Base-by-base conservation (phyloP, 129 eudicot species). In the Tanacetum coccineum region DNA sequence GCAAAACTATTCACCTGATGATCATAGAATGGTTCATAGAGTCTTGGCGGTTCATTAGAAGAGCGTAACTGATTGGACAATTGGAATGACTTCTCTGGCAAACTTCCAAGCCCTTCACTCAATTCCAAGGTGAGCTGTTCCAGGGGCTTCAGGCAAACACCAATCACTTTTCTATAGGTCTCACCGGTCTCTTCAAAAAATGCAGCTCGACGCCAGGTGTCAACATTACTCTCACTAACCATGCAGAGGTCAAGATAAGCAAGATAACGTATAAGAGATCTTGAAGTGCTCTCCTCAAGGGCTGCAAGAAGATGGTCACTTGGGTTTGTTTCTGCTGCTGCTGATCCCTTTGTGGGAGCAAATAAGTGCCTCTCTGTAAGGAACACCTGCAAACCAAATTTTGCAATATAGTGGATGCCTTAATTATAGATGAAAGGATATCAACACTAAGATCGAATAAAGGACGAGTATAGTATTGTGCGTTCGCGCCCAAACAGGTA, bases 341-440 rank as follows among this genome's bases (percentile, higher is more conserved):
- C 90, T 60, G 97, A 89, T 68, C 99, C 97, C 80, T 89, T 89
- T 61, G 97, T 89, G 14, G 99, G 95, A 18, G 96, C 94, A 78
- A 94, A 94, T 42, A 64, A 26, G 22, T 80, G 80, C 65, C 96
- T 77, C 79, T 81, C 89, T 56, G 97, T 87, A 69, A 87, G 92
- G 36, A 94, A 81, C 51, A 94, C 97, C 97, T 94, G 39, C 9
- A 78, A 12, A 82, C 63, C 19, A 19, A 26, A 49, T n/a, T 25
- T 48, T 49, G 7, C 42, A n/a, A n/a, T 49, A 26, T 28, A 64
- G 45, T 64, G 26, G 8, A 64, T 4, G 32, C 47, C 21, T 58
- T 26, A 28, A 13, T 13, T 59, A 59, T 22, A 25, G 14, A 26
- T 13, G 13, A 45, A 64, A 51, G 64, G n/a, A 68, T 25, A 18